Percentiles rank a stretch among this genome's conserved stretches.
phyloP scores from a whole-genome alignment of 345 rosid species.

The Noccaea bulbosa region DNA sequence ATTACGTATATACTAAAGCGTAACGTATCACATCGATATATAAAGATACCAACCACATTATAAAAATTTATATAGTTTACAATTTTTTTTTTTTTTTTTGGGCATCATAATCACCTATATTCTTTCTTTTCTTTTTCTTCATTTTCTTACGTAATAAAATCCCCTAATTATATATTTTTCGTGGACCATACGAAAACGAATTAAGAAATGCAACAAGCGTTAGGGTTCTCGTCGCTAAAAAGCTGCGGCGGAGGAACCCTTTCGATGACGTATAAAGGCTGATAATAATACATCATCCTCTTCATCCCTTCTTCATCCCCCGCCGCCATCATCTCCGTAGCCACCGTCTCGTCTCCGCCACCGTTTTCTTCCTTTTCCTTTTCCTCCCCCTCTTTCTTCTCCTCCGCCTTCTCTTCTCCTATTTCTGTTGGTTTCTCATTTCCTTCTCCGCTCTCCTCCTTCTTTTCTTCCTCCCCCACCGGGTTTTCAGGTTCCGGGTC shows the following conservation, averaged over 20 bases:
- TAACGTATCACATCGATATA: conserved; percentile 25
- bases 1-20: conserved; percentile 29
- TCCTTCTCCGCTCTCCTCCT: conserved; percentile 55
- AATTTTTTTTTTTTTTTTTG: not conserved
- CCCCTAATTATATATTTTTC: conserved; percentile 17
- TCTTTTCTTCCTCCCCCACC: conserved; percentile 47
- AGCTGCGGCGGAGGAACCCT: conserved; percentile 85
- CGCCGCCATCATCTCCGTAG: conserved; percentile 16
- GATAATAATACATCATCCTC: conserved; percentile 63
- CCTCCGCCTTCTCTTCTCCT: conserved; percentile 45
- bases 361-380: conserved; percentile 11
- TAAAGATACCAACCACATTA: conserved; percentile 36
- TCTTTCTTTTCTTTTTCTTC: not conserved
- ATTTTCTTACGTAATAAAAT: conserved; percentile 21
- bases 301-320: conserved; percentile 64
- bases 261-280: conserved; percentile 73
- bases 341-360: conserved; percentile 29
- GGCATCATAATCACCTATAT: conserved; percentile 5
- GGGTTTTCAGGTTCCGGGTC: conserved; percentile 57
- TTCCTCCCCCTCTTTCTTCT: conserved; percentile 34
- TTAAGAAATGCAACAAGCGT: conserved; percentile 85
- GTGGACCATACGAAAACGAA: not conserved
- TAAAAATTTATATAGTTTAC: not conserved
- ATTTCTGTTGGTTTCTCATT: conserved; percentile 45
- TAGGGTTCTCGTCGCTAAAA: conserved; percentile 97